Evolutionary conservation across 441 rosid genomes (phyloP), one percentile per base, ranked within the genome.

Genomic region (Syzygium malaccense): DNA sequence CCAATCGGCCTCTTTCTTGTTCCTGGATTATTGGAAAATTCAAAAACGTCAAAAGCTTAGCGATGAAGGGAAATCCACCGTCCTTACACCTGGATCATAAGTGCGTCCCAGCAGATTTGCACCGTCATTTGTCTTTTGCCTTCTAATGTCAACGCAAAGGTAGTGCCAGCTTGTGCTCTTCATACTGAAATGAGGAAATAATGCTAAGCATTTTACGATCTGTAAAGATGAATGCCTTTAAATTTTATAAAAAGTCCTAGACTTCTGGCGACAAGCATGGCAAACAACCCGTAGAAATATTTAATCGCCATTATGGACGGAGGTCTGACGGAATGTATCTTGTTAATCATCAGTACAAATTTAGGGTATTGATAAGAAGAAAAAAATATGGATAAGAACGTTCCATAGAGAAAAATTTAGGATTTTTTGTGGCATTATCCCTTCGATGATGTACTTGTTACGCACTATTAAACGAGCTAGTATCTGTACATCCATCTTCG

Each of bases 31-130:
- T 37, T 75, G 83, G 51, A 37, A 75, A 75, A 75, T 37, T 5
- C 9, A 6, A 6, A 19, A 37, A 20, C 17, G 28, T 45, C 15
- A 6, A 1, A 75, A 20, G 45, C 49, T 71, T 37, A 37, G n/a
- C 80, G 5, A 37, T 3, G 17, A 3, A 37, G 17, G 49, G n/a
- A 23, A 71, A 20, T 5, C 83, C 28, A 37, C 83, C 8, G 14
- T 37, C 15, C 11, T 20, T 0, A 37, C 83, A 37, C 3, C 17
- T 20, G n/a, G 1, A 75, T 30, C 6, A 6, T 1, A 5, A 71
- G 2, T 19, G 80, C 28, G 80, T 37, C 49, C 49, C 49, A 3
- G 26, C 26, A 26, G 25, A 68, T 33, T 33, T 68, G 80, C 49
- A 4, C 49, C n/a, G 37, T 25, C 83, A 11, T 20, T 71, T 33